Base-by-base conservation (phyloP, 176 grass and related monocot species). In the Pontederia paniculata region DNA sequence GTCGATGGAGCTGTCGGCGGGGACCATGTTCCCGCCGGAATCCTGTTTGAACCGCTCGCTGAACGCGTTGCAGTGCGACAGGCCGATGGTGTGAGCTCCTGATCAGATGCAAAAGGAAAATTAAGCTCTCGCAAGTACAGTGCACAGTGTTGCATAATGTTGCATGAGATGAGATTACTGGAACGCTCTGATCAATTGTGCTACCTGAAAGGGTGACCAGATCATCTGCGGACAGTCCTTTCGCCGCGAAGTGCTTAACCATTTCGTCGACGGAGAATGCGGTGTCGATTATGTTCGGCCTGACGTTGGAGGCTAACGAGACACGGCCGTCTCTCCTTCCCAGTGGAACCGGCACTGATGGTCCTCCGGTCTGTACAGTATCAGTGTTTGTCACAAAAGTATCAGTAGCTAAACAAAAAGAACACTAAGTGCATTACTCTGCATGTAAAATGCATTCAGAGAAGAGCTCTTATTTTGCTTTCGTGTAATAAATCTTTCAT, bases 1-100 rank as follows among this genome's bases (percentile, higher is more conserved):
- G 49, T 97, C 84, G 74, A 97, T 77, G 41, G 83, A 77, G 45
- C 48, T 22, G 78, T 97, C 83, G 43, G 75, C 44, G 1, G 86
- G 83, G 67, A 71, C 76, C 57, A 77, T 73, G 73, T 52, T 85
- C 56, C 93, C 93, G 49, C 79, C 87, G 46, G 83, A 76, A 58
- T 72, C 66, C 61, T 74, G n/a, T 15, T 67, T 58, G 74, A 97
- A 97, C 43, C 93, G 77, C 62, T 87, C 93, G 16, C 80, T 72
- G 84, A 97, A 97, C 23, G 93, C 79, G 52, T 65, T 78, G 77
- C 93, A 97, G 77, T 97, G 93, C 19, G 93, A 83, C 45, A 61
- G 79, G 1, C 93, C 93, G 50, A 97, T 88, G 25, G 93, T 97
- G 68, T 97, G 93, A 1, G 76, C 86, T 13, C 93, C 93, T 91